Conservation (phyloP, 2,329 filamentous ascomycete species). For the Alternaria alternata region DNA sequence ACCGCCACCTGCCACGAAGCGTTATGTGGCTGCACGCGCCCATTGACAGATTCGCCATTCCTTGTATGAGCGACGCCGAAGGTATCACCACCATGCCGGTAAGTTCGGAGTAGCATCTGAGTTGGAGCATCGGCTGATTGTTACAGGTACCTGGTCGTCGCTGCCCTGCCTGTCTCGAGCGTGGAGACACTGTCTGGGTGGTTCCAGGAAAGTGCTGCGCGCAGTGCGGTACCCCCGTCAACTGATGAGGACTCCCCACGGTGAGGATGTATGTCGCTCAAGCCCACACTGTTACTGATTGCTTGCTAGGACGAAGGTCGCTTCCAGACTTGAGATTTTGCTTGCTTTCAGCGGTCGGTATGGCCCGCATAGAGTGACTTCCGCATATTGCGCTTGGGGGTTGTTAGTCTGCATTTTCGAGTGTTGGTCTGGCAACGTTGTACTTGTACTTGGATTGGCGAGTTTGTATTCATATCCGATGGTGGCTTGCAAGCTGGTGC, state of each 20-base stretch:
- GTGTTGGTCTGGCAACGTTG: slow-evolving; percentile 14
- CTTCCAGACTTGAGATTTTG: slow-evolving; percentile 14
- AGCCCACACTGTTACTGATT: slow-evolving; percentile 8
- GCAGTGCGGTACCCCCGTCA: slow-evolving; percentile 51
- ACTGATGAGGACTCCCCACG: slow-evolving; percentile 29
- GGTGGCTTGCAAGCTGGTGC: not conserved
- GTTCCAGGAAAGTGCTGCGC: slow-evolving; percentile 52
- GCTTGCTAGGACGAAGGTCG: not conserved
- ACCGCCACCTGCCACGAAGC: not conserved
- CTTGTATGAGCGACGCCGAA: slow-evolving; percentile 39
- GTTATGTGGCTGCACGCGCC: slow-evolving; percentile 40
- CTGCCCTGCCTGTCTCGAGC: slow-evolving; percentile 51
- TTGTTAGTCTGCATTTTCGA: slow-evolving; percentile 33
- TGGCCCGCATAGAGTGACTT: slow-evolving; percentile 14
- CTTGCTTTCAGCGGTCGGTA: slow-evolving; percentile 14
- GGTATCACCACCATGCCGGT: slow-evolving; percentile 48
- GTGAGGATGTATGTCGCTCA: not conserved
- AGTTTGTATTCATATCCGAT: not conserved
- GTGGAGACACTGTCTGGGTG: slow-evolving; percentile 53
- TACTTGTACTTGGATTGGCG: slow-evolving; percentile 8
- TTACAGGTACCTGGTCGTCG: slow-evolving; percentile 50
- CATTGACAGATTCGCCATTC: slow-evolving; percentile 35
- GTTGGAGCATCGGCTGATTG: slow-evolving; percentile 1
- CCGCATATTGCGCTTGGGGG: slow-evolving; percentile 26
- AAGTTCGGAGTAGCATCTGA: slow-evolving; percentile 11